Conservation (phyloP, 2,329 filamentous ascomycete species). For the Pleomassaria siparia region DNA sequence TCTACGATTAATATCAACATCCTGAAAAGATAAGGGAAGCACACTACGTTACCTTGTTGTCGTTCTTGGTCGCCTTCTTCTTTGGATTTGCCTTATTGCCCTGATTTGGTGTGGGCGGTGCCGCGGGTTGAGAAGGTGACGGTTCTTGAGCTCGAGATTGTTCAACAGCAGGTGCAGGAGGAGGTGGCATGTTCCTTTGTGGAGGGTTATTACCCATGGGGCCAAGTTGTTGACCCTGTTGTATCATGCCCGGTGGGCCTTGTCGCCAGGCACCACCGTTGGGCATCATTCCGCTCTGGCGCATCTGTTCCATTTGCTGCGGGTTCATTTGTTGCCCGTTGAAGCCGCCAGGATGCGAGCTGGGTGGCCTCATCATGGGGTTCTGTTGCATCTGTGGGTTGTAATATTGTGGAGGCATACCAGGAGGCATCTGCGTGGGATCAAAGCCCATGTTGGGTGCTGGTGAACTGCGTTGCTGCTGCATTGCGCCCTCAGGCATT, state of each 20-base stretch:
- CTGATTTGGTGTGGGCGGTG: conserved; percentile 76
- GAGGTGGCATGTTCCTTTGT: conserved; percentile 56
- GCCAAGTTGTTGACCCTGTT: conserved; percentile 55
- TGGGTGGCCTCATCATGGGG: conserved; percentile 58
- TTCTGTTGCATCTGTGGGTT: conserved; percentile 40
- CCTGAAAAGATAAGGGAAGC: conserved; percentile 18
- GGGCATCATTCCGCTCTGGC: conserved; percentile 39
- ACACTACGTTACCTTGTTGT: conserved; percentile 66
- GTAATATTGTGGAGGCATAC: conserved; percentile 41
- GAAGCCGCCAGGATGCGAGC: conserved; percentile 53
- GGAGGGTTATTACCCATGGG: conserved; percentile 68
- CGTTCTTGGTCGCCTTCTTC: conserved; percentile 67
- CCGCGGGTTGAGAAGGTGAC: conserved; percentile 52
- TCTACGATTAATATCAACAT: conserved; percentile 43
- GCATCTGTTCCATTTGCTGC: conserved; percentile 52
- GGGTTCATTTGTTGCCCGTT: conserved; percentile 64
- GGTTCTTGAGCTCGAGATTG: conserved; percentile 49
- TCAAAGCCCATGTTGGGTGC: conserved; percentile 58
- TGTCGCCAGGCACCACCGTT: conserved; percentile 40
- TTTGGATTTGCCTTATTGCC: conserved; percentile 72
- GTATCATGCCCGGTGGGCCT: conserved; percentile 55
- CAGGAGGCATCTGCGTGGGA: conserved; percentile 51
- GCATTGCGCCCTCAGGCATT: conserved; percentile 68
- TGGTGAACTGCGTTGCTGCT: conserved; percentile 63
- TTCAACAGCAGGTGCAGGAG: conserved; percentile 46